Evolutionary conservation across 179 eudicot genomes (phyloP).

Genomic region (Spinacia oleracea): DNA sequence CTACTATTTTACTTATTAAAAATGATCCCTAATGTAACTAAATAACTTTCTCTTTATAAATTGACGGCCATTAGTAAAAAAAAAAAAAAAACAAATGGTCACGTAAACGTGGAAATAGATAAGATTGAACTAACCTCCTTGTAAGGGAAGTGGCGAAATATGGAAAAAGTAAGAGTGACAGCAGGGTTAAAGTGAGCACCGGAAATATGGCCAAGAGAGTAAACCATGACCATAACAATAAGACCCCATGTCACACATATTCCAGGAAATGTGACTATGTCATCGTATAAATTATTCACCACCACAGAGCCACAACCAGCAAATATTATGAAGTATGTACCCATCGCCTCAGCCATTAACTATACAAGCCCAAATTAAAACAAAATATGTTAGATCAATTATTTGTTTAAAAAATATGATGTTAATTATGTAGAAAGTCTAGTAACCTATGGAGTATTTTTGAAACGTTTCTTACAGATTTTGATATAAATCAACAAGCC

Average conservation of each 20-base stretch:
- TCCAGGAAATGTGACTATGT: constrained; percentile 64
- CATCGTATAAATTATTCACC: constrained; percentile 57
- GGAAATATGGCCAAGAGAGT: constrained; percentile 74
- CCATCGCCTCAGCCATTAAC: constrained; percentile 69
- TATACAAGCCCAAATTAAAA: constrained; percentile 8
- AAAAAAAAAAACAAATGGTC: no score
- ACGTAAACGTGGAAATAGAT: no score
- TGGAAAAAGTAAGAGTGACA: constrained; percentile 64
- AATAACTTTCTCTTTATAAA: no score
- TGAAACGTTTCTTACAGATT: not conserved
- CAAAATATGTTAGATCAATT: not conserved
- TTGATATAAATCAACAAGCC: not conserved
- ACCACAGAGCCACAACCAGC: constrained; percentile 69
- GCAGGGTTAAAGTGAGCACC: constrained; percentile 89
- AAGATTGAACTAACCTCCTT: constrained; percentile 39
- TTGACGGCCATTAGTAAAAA: no score
- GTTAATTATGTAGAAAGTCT: not conserved
- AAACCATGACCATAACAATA: constrained; percentile 77
- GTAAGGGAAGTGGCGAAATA: constrained; percentile 54
- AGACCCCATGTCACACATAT: constrained; percentile 79
- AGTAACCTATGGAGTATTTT: not conserved
- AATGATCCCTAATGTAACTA: no score
- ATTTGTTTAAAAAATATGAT: not conserved
- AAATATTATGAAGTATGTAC: constrained; percentile 70
- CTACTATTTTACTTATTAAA: no score